Conservation (phyloP, 1,139 yeast species). For the Scheffersomyces quercinus region DNA sequence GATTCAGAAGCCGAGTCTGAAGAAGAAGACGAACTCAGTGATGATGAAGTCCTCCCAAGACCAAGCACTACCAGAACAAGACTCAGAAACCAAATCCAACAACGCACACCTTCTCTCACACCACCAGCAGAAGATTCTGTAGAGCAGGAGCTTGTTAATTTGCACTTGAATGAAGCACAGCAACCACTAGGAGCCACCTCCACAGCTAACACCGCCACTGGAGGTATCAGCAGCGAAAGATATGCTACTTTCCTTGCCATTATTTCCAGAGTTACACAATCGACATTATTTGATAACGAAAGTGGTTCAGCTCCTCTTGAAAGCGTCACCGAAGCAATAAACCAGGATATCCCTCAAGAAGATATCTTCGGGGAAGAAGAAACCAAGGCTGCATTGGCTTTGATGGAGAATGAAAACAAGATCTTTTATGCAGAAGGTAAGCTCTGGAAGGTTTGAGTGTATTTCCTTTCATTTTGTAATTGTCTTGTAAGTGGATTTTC, state of each 20-base stretch:
- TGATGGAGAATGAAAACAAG: constrained; percentile 56
- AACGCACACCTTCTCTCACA: constrained; percentile 10
- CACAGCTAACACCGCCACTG: constrained; percentile 18
- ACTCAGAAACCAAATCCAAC: constrained; percentile 13
- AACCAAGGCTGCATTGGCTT: constrained; percentile 51
- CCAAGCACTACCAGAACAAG: constrained; percentile 20
- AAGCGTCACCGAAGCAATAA: constrained; percentile 44
- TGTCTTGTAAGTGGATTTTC: too few relatives aligned
- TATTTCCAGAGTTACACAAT: constrained; percentile 48
- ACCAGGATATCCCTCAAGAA: constrained; percentile 59
- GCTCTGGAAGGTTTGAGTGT: constrained; percentile 53
- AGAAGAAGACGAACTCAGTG: constrained; percentile 24
- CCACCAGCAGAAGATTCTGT: constrained; percentile 19
- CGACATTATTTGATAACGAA: constrained; percentile 46
- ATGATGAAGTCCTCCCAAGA: constrained; percentile 21
- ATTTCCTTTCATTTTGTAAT: too few relatives aligned
- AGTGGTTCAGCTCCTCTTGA: constrained; percentile 45
- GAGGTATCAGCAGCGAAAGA: constrained; percentile 50
- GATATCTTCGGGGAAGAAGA: constrained; percentile 57
- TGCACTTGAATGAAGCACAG: constrained; percentile 20
- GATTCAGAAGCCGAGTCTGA: constrained; percentile 15
- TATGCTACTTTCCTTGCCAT: constrained; percentile 43
- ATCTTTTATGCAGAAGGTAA: constrained; percentile 63
- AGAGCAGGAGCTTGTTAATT: constrained; percentile 26
- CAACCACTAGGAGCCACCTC: constrained; percentile 29